Base-by-base conservation (phyloP, 1,284 basidiomycete species). In the Afroboletus lepidellus region DNA sequence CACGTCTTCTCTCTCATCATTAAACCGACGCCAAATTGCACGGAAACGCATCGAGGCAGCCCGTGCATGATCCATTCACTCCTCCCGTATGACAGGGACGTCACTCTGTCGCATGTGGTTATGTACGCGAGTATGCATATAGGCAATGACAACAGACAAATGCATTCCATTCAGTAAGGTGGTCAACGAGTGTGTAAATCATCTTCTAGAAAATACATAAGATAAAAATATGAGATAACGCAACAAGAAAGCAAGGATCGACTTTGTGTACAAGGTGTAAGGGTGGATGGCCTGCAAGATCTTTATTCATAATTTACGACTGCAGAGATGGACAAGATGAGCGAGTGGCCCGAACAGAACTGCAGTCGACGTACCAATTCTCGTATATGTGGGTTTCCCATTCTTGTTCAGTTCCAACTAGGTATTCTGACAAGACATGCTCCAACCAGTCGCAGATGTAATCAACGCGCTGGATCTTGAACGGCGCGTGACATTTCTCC, bases 11-110 rank as follows among this genome's bases (percentile, higher is more conserved):
- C 72, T 90, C 47, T 63, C 76, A 42, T 87, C 85, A 53, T 73
- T 92, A 57, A 91, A 92, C 80, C 80, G 89, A 72, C 77, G 89
- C 72, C 90, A 91, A 72, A 76, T 92, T 24, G 90, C 89, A 57
- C 83, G 89, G 74, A 87, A 77, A 78, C 81, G 89, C 62, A 91
- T 92, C 63, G 87, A 90, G 75, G 90, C 90, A 65, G 81, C 78
- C 34, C 85, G 90, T 48, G 41, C 59, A 58, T 67, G 58, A 69
- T 42, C 33, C 27, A 49, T 29, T 54, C 52, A n/a, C 8, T 9
- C 32, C 41, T n/a, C n/a, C n/a, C 39, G 41, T 33, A 45, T 49
- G 46, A 45, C 38, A 44, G 38, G 36, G 24, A 29, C 48, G 37
- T 25, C 42, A n/a, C 25, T 47, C 43, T 36, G 37, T 51, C 33